Evolutionary conservation across 2,329 filamentous ascomycete species (phyloP).

Genomic region (Aureobasidium sp.): DNA sequence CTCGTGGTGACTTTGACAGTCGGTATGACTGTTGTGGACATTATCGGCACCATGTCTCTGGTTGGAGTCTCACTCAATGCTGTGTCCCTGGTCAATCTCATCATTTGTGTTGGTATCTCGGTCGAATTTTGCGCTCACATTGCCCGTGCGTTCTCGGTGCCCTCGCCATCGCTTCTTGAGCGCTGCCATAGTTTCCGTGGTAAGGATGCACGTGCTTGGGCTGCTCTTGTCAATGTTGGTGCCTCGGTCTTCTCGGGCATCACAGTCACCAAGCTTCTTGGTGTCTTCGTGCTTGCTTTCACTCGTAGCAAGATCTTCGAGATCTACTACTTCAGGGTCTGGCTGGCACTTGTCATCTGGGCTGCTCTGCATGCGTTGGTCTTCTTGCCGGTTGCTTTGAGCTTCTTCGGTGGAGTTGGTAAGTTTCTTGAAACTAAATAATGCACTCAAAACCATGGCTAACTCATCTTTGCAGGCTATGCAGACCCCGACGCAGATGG

Average conservation of each 20-base stretch:
- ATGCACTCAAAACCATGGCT: neutral
- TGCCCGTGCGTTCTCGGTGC: conserved; percentile 92
- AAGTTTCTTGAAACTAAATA: conserved; percentile 21
- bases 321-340: conserved; percentile 97
- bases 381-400: conserved; percentile 84
- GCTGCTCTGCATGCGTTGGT: conserved; percentile 82
- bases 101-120: conserved; percentile 93
- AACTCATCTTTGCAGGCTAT: conserved; percentile 50
- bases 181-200: conserved; percentile 63
- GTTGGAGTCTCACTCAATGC: conserved; percentile 87
- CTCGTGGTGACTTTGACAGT: conserved; percentile 79
- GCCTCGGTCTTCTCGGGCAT: conserved; percentile 94
- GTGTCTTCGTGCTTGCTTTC: conserved; percentile 86
- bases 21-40: conserved; percentile 86
- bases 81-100: conserved; percentile 87
- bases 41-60: conserved; percentile 90
- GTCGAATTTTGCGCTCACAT: conserved; percentile 98
- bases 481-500: conserved; percentile 80
- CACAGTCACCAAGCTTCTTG: conserved; percentile 88
- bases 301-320: conserved; percentile 98
- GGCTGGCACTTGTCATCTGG: conserved; percentile 84
- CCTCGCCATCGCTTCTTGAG: conserved; percentile 72
- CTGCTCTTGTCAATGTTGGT: conserved; percentile 88
- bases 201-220: conserved; percentile 81
- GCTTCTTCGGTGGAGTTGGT: conserved; percentile 73